Conservation (phyloP, 78 protist species). For the Cavenderia fasciculata region DNA sequence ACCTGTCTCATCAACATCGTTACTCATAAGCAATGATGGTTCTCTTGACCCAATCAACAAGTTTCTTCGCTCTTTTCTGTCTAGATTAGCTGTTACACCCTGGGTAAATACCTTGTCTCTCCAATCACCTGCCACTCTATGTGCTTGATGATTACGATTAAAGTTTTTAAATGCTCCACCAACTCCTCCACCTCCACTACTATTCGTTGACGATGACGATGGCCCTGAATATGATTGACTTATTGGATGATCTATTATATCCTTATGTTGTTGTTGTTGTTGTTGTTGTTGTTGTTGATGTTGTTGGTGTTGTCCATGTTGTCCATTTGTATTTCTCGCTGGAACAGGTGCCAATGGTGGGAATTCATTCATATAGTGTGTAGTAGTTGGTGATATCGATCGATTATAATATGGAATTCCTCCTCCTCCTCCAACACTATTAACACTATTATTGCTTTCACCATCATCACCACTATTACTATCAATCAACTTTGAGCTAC, state of each 20-base stretch:
- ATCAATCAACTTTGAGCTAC: no score
- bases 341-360: background rate
- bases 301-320: background rate
- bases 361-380: constrained; percentile 4
- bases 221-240: background rate
- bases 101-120: constrained; percentile 55
- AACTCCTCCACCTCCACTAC: background rate
- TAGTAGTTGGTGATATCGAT: background rate
- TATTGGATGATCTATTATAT: background rate
- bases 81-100: background rate
- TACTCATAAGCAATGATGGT: background rate
- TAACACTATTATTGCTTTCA: background rate
- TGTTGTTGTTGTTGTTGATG: background rate
- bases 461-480: background rate
- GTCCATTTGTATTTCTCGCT: background rate
- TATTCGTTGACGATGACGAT: constrained; percentile 8
- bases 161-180: background rate
- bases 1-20: background rate
- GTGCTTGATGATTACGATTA: constrained; percentile 16
- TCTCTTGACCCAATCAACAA: constrained; percentile 65
- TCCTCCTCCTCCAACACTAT: no score
- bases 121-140: constrained; percentile 64
- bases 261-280: background rate
- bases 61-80: background rate
- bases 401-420: background rate